These are phyloP conservation scores for Oryza longistaminata DNA, from an alignment of 176 grass and related monocot genomes.

Conservation along the genomic window DNA sequence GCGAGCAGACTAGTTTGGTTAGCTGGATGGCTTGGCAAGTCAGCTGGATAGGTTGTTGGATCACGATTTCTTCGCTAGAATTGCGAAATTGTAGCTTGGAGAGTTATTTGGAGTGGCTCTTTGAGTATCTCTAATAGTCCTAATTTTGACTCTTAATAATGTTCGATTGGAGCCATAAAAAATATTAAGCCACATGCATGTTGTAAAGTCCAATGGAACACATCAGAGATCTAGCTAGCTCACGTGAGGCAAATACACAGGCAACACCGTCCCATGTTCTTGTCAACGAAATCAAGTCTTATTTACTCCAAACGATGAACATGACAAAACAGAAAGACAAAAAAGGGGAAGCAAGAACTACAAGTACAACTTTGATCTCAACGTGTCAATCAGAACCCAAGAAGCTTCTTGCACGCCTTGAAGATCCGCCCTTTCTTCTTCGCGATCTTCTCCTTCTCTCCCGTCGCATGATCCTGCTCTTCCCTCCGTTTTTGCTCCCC, in stretches of 20 bases:
- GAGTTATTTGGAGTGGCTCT: too few species aligned
- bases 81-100: too few species aligned
- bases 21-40: too few species aligned
- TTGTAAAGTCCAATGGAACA: neutral
- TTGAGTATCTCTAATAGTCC: too few species aligned
- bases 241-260: neutral
- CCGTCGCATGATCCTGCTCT: neutral
- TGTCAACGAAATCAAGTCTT: conserved; percentile 17
- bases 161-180: too few species aligned
- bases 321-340: conserved; percentile 12
- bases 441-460: neutral
- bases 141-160: too few species aligned
- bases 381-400: conserved; percentile 36
- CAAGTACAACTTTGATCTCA: neutral
- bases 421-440: conserved; percentile 23
- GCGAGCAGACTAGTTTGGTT: too few species aligned
- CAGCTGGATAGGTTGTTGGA: too few species aligned
- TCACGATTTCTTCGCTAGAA: too few species aligned
- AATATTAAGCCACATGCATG: neutral
- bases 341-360: neutral
- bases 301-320: conserved; percentile 5
- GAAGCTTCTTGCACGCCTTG: conserved; percentile 47
- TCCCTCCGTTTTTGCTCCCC: neutral
- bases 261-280: neutral
- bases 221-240: conserved; percentile 4